phyloP scores from a whole-genome alignment of 148 eudicot genomes.

The Vaccinium macrocarpon region DNA sequence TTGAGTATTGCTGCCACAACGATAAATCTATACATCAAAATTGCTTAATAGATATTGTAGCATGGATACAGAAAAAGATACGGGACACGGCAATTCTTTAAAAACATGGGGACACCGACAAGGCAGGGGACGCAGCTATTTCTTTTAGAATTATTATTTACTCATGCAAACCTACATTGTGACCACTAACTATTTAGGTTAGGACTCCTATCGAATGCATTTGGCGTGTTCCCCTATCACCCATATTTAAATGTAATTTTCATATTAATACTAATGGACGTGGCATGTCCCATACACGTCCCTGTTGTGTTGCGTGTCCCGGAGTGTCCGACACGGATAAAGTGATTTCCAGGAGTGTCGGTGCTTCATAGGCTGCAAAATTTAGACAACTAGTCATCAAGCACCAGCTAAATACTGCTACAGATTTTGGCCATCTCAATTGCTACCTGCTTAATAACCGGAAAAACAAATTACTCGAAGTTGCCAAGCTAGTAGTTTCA shows the following conservation, averaged over 20 bases:
- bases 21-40: background rate
- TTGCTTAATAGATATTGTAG: background rate
- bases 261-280: background rate
- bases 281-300: background rate
- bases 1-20: constrained; percentile 83
- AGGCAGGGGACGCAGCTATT: background rate
- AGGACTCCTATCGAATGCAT: background rate
- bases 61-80: background rate
- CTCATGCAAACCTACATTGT: background rate
- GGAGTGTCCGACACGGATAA: background rate
- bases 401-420: background rate
- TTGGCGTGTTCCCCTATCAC: background rate
- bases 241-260: background rate
- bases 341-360: too few species aligned
- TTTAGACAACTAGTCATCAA: background rate
- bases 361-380: background rate
- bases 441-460: background rate
- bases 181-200: too few species aligned
- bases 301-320: background rate
- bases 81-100: background rate
- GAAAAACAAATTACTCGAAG: background rate
- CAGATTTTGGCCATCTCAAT: background rate
- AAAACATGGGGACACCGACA: background rate
- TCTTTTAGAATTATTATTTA: background rate
- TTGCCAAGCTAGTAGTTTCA: background rate